Base-by-base conservation (phyloP, 768 basidiomycete genomes). In the Paxillus ammoniavirescens region DNA sequence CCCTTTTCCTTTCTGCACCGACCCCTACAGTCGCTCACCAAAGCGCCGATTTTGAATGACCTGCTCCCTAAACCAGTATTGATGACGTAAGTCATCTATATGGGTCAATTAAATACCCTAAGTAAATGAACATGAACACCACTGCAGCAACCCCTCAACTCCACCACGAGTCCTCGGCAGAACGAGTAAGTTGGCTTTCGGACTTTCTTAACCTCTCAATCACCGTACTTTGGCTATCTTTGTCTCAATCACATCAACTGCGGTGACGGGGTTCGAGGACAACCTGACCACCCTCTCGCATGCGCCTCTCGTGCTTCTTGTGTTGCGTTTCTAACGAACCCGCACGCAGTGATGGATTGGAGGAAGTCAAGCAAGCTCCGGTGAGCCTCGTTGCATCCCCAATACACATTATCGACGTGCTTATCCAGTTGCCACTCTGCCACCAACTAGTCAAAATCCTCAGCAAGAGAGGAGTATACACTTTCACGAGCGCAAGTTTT, bases 321-420 rank as follows among this genome's bases (percentile, higher is more conserved):
- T 87, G 86, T 70, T 88, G 83, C 66, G 75, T 75, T 70, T 80
- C 84, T 79, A 75, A 80, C 72, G 68, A 73, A 63, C 70, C 73
- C 69, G 64, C 72, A 61, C 72, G 75, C 72, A 82, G 82, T 64
- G 76, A 82, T 62, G 77, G 76, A 55, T 74, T 75, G 57, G 66
- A 67, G 26, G 61, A 60, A 15, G 60, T 58, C n/a, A 69, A 68
- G 57, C 70, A 69, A 50, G 31, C 55, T 61, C 68, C 69, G 40
- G 60, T 69, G 45, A 30, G 70, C 63, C 52, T 62, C 38, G 31
- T 59, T 43, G 51, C 61, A 21, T 18, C 8, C 3, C 5, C 37
- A 35, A 17, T 8, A 31, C 21, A 8, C 4, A 31, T 17, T 26
- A 45, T 50, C 7, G 21, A 46, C 4, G 4, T 17, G 8, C 2